phyloP scores from a whole-genome alignment of 345 rosid species.

The Eucalyptus decipiens region DNA sequence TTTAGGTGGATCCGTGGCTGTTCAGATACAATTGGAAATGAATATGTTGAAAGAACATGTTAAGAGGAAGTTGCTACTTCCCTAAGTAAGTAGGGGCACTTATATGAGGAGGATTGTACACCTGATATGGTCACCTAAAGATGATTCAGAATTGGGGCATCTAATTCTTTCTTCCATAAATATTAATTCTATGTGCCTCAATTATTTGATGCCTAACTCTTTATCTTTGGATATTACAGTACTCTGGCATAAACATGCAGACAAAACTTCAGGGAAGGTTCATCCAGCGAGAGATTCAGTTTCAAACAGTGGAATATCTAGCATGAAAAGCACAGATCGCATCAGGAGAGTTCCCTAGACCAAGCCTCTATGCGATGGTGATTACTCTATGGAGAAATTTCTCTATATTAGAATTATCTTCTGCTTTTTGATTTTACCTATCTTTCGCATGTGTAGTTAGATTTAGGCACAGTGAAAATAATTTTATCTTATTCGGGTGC shows the following conservation, averaged over 20 bases:
- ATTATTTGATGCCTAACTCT: neutral
- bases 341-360: neutral
- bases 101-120: neutral
- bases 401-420: neutral
- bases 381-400: neutral
- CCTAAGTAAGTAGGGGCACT: neutral
- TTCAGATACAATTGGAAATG: neutral
- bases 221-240: neutral
- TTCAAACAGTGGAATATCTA: neutral
- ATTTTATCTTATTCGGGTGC: neutral
- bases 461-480: neutral
- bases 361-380: neutral
- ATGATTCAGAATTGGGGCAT: neutral
- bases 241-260: neutral
- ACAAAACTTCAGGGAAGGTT: neutral
- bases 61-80: neutral
- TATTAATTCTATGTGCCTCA: neutral
- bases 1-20: neutral
- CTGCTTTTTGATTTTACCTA: neutral
- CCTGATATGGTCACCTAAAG: neutral
- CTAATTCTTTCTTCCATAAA: neutral
- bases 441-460: neutral
- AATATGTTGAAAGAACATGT: neutral
- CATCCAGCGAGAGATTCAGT: neutral
- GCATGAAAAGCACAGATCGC: neutral